phyloP scores from a whole-genome alignment of 495 filamentous ascomycete species.

The Penicillium silybi region DNA sequence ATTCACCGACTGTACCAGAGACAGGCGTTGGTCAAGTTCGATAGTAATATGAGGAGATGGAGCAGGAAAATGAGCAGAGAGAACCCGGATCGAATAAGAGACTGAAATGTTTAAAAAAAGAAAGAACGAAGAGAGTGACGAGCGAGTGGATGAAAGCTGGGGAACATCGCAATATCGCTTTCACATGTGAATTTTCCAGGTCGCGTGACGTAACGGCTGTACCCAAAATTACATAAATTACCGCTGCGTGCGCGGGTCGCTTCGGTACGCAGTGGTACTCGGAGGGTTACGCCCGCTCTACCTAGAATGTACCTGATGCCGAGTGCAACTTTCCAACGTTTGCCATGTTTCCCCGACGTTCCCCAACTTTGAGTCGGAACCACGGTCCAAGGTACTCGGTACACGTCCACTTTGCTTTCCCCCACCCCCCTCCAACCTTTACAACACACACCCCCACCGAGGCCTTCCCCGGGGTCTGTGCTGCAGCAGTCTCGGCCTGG shows the following conservation, averaged over 20 bases:
- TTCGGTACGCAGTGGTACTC: constrained; percentile 1
- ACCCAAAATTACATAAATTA: constrained; percentile 29
- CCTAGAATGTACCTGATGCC: not conserved
- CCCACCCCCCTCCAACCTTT: not conserved
- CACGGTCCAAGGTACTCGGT: not conserved
- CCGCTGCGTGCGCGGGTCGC: constrained; percentile 1
- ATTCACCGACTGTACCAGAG: not conserved
- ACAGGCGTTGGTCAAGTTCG: not conserved
- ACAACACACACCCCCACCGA: too few species aligned
- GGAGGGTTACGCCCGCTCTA: not conserved
- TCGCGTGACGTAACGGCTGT: constrained; percentile 39
- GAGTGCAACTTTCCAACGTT: not conserved
- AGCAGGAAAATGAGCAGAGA: not conserved
- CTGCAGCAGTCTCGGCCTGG: not conserved
- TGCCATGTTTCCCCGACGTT: not conserved
- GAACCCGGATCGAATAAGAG: not conserved
- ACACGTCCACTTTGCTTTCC: not conserved
- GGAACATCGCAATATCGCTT: constrained; percentile 21
- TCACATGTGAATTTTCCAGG: constrained; percentile 43
- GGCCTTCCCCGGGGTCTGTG: not conserved
- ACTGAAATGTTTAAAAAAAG: not conserved
- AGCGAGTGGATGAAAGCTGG: constrained; percentile 15
- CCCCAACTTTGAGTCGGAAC: not conserved
- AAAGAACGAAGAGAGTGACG: constrained; percentile 1
- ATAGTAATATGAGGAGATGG: not conserved